Conservation (phyloP, 192 early-diverging fungal species). For the Neocallimastix lanati region DNA sequence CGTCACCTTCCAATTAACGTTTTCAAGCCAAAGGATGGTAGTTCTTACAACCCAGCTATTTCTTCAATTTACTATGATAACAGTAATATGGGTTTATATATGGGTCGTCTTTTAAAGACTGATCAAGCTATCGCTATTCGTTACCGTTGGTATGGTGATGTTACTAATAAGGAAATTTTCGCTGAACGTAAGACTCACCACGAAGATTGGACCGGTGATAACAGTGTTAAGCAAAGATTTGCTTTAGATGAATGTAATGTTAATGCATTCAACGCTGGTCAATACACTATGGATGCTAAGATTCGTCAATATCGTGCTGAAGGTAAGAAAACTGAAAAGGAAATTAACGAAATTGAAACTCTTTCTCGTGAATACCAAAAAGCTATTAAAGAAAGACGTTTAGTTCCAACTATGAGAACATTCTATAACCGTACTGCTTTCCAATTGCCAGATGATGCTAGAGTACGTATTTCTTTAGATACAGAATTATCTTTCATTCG, state of each 20-base stretch:
- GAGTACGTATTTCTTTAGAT: constrained; percentile 84
- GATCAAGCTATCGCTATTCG: constrained; percentile 81
- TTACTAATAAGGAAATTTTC: constrained; percentile 47
- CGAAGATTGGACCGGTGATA: constrained; percentile 79
- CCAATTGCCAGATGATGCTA: constrained; percentile 87
- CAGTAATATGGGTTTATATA: constrained; percentile 68
- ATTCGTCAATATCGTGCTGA: not conserved
- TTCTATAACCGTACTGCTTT: constrained; percentile 97
- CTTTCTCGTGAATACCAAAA: constrained; percentile 55
- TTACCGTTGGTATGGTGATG: constrained; percentile 76
- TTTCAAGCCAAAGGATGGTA: constrained; percentile 56
- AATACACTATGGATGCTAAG: not conserved
- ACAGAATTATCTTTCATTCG: constrained; percentile 90
- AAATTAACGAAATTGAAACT: constrained; percentile 46
- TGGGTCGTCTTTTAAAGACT: constrained; percentile 65
- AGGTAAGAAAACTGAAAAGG: constrained; percentile 34
- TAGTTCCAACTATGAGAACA: constrained; percentile 54
- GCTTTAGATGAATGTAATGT: not conserved
- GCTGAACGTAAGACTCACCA: constrained; percentile 95
- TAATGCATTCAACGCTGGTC: not conserved
- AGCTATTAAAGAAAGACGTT: constrained; percentile 39
- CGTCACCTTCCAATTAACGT: constrained; percentile 80
- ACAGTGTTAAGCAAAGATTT: constrained; percentile 51
- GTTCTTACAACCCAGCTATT: constrained; percentile 63
- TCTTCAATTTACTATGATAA: constrained; percentile 91